phyloP scores from a whole-genome alignment of 2,329 filamentous ascomycete species.

The Metarhizium album region DNA sequence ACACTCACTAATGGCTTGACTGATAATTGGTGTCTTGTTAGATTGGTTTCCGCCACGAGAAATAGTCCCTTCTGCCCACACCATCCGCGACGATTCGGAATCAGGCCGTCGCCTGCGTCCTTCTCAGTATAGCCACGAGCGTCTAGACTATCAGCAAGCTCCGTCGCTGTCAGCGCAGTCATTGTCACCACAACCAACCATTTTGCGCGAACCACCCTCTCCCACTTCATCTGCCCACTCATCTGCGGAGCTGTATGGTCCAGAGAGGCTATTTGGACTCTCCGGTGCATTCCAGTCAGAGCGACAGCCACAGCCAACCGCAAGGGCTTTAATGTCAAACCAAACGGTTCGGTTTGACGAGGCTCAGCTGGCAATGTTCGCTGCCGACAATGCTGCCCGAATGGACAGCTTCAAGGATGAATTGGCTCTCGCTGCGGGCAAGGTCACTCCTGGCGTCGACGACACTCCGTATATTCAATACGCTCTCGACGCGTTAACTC shows the following conservation, averaged over 20 bases:
- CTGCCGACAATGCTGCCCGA: slow-evolving; percentile 20
- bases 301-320: not conserved
- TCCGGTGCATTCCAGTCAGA: slow-evolving; percentile 15
- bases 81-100: not conserved
- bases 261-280: slow-evolving; percentile 25
- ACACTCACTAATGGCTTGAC: not conserved
- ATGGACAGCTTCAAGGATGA: slow-evolving; percentile 39
- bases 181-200: slow-evolving; percentile 24
- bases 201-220: slow-evolving; percentile 11
- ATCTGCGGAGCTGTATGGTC: slow-evolving; percentile 32
- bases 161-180: slow-evolving; percentile 10
- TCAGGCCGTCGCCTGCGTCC: not conserved
- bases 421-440: slow-evolving; percentile 36
- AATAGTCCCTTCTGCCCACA: not conserved
- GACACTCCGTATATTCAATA: slow-evolving; percentile 83
- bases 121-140: not conserved
- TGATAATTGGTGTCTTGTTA: slow-evolving; percentile 5
- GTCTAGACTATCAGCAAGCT: not conserved
- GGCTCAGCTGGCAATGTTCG: slow-evolving; percentile 28
- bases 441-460: slow-evolving; percentile 66
- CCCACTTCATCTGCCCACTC: slow-evolving; percentile 30
- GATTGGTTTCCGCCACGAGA: slow-evolving; percentile 7
- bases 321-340: not conserved
- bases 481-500: slow-evolving; percentile 77
- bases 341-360: slow-evolving; percentile 27